Conservation (phyloP, 164 flowering plant genomes). For the Vitis amurensis region DNA sequence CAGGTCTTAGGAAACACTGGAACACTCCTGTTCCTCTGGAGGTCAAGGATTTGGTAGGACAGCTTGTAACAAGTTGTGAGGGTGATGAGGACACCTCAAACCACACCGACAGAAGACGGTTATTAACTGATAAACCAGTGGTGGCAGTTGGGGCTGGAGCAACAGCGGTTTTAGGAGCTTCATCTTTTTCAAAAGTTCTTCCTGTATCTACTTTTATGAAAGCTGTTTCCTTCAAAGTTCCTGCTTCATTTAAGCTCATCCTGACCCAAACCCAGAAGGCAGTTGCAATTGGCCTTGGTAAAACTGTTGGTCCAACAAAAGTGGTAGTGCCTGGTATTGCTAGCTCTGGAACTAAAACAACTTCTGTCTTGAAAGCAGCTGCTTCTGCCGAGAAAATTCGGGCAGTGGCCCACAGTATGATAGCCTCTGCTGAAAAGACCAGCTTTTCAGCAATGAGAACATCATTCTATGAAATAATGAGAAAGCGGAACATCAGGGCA, state of each 20-base stretch:
- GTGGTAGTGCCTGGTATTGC: conserved; percentile 54
- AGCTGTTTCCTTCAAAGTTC: conserved; percentile 54
- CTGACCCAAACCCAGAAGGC: conserved; percentile 64
- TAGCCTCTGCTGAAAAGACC: conserved; percentile 81
- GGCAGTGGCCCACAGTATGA: conserved; percentile 60
- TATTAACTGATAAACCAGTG: conserved; percentile 57
- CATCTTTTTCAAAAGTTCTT: conserved; percentile 71
- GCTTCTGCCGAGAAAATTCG: conserved; percentile 81
- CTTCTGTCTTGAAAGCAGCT: conserved; percentile 56
- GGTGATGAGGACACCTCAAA: conserved; percentile 28
- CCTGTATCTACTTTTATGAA: conserved; percentile 72
- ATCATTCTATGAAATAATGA: conserved; percentile 91
- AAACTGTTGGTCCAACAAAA: conserved; percentile 59
- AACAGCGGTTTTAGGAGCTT: conserved; percentile 74
- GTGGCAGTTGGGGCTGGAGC: conserved; percentile 97
- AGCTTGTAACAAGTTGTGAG: conserved; percentile 41
- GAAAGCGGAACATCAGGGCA: conserved; percentile 52
- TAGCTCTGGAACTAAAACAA: conserved; percentile 52
- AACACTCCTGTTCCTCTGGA: conserved; percentile 69
- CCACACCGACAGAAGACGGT: conserved; percentile 25
- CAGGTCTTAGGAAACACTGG: conserved; percentile 85
- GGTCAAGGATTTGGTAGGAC: conserved; percentile 48
- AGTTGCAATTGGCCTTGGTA: conserved; percentile 46
- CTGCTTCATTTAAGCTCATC: conserved; percentile 64
- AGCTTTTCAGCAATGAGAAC: conserved; percentile 86